A percentile compares a stretch with the other conserved stretches of the same genome.
Evolutionary conservation across 192 early-diverging fungal species (phyloP).

Genomic region (Coemansia asiatica): DNA sequence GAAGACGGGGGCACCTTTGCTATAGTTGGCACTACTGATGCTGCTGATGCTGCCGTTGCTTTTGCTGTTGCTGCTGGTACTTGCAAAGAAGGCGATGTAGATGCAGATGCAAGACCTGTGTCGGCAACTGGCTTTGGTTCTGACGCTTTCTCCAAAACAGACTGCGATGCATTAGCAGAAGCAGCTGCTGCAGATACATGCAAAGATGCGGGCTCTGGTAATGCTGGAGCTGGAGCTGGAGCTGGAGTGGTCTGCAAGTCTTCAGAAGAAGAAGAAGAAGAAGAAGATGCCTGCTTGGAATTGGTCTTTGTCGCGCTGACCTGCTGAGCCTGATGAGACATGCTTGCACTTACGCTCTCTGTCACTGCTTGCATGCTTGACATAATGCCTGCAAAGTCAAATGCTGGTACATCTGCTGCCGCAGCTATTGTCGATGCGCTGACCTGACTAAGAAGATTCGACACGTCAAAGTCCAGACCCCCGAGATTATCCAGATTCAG

Average conservation of each 20-base stretch:
- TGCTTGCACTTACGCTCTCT: background rate
- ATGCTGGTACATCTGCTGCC: no score
- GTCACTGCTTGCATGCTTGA: background rate
- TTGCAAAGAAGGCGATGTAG: background rate
- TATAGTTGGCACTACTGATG: background rate
- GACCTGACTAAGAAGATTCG: slow-evolving; percentile 44
- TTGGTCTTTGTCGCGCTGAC: background rate
- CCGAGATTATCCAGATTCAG: slow-evolving; percentile 39
- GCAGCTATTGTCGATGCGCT: slow-evolving; percentile 15
- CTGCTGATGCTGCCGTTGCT: background rate
- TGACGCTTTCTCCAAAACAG: background rate
- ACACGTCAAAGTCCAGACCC: slow-evolving; percentile 45
- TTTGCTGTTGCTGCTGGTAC: background rate
- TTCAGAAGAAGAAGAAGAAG: background rate
- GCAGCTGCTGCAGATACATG: background rate
- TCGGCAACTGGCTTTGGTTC: background rate
- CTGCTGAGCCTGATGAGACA: background rate
- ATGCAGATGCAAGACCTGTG: background rate
- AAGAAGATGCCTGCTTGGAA: background rate
- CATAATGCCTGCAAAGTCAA: no score
- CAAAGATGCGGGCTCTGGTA: background rate
- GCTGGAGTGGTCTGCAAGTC: background rate
- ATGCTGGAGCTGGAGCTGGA: background rate
- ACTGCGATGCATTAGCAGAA: background rate
- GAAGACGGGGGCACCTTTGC: background rate